phyloP scores from a whole-genome alignment of 2,329 filamentous ascomycete genomes.

The Fusarium piperis region DNA sequence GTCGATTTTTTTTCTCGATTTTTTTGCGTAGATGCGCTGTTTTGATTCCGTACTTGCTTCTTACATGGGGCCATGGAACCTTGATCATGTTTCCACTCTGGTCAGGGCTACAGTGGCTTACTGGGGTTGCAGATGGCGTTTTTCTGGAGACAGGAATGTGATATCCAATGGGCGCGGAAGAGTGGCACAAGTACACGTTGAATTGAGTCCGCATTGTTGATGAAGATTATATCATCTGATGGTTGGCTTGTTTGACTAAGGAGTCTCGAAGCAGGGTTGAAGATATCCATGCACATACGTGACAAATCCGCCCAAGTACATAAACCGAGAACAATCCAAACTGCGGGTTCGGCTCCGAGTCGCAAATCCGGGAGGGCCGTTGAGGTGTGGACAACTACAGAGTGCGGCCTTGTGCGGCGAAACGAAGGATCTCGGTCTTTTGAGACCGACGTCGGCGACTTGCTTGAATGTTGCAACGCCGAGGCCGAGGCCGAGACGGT shows the following conservation, averaged over 20 bases:
- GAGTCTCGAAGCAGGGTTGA: background rate
- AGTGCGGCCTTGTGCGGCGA: background rate
- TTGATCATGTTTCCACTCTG: background rate
- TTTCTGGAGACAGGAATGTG: background rate
- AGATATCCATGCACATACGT: background rate
- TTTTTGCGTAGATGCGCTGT: slow-evolving; percentile 1
- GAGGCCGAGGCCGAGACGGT: background rate
- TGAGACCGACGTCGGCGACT: background rate
- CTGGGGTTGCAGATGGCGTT: background rate
- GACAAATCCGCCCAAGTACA: background rate
- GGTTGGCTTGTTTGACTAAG: background rate
- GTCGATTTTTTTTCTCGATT: slow-evolving; percentile 3
- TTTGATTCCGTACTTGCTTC: slow-evolving; percentile 3
- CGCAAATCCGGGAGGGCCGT: slow-evolving; percentile 2
- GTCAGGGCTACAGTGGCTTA: background rate
- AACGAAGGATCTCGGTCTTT: background rate
- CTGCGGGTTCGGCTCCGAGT: slow-evolving; percentile 11
- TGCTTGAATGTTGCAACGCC: background rate
- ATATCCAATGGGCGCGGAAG: background rate
- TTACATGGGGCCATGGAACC: background rate
- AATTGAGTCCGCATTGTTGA: background rate
- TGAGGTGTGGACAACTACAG: background rate
- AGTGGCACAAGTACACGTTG: background rate
- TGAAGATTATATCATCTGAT: background rate
- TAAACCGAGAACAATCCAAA: background rate